Evolutionary conservation across 345 rosid species (phyloP).

Genomic region (Lumnitzera racemosa): DNA sequence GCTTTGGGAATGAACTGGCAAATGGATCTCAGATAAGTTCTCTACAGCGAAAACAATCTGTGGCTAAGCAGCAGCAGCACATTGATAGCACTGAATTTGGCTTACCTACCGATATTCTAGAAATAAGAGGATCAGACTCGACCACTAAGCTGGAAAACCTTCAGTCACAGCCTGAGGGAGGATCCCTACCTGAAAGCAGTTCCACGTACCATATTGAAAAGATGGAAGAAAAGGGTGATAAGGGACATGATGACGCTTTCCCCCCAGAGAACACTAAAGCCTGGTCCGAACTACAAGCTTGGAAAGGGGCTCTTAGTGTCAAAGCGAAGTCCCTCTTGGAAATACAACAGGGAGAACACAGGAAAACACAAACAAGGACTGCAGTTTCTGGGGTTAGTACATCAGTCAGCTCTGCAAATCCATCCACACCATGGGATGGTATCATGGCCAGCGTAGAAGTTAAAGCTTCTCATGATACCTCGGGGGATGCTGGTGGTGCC

Average conservation of each 20-base stretch:
- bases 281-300: slow-evolving; percentile 37
- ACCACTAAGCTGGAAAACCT: slow-evolving; percentile 18
- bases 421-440: slow-evolving; percentile 73
- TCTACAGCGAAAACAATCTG: slow-evolving; percentile 26
- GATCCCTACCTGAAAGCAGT: slow-evolving; percentile 15
- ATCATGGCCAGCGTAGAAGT: slow-evolving; percentile 48
- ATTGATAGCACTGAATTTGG: slow-evolving; percentile 11
- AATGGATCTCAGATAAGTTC: slow-evolving; percentile 21
- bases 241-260: slow-evolving; percentile 8
- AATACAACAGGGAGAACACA: slow-evolving; percentile 94
- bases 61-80: slow-evolving; percentile 20
- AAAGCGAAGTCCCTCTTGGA: slow-evolving; percentile 88
- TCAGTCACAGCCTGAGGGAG: slow-evolving; percentile 26
- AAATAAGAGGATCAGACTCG: slow-evolving; percentile 15
- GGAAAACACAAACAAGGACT: slow-evolving; percentile 49
- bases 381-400: slow-evolving; percentile 43
- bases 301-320: slow-evolving; percentile 98
- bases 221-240: slow-evolving; percentile 33
- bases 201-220: slow-evolving; percentile 24
- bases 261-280: slow-evolving; percentile 14
- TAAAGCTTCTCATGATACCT: slow-evolving; percentile 35
- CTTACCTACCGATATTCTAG: slow-evolving; percentile 16
- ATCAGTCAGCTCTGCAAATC: slow-evolving; percentile 30
- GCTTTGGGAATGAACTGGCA: background rate
- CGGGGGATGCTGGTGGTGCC: slow-evolving; percentile 24